Evolutionary conservation across 2,329 filamentous ascomycete species (phyloP).

Genomic region (Fusarium sp.): DNA sequence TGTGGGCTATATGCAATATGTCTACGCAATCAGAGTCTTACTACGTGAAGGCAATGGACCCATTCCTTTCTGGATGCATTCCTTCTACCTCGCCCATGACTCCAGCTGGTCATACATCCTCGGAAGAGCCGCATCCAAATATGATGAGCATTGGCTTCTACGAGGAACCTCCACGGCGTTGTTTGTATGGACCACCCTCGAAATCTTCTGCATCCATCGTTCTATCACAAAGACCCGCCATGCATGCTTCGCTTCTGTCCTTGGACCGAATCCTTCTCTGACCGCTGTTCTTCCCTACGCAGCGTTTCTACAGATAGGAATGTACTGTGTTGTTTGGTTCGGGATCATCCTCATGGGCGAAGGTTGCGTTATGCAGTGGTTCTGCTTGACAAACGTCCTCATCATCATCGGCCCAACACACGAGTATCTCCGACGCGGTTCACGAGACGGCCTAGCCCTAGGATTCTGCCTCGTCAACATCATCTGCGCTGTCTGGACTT

Average conservation of each 20-base stretch:
- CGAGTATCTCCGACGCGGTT: conserved; percentile 9
- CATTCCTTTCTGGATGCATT: conserved; percentile 21
- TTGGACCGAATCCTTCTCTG: background rate
- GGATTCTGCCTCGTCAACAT: conserved; percentile 19
- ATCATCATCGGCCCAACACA: conserved; percentile 6
- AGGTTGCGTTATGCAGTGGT: conserved; percentile 9
- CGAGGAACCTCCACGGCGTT: background rate
- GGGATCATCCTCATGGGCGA: conserved; percentile 7
- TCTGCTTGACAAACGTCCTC: conserved; percentile 15
- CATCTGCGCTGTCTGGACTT: conserved; percentile 2
- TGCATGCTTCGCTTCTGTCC: background rate
- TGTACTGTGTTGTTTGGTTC: background rate
- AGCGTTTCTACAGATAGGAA: background rate
- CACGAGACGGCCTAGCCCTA: conserved; percentile 1
- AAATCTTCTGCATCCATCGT: conserved; percentile 3
- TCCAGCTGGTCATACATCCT: background rate
- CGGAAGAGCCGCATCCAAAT: background rate
- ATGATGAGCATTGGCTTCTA: conserved; percentile 4
- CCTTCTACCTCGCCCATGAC: conserved; percentile 10
- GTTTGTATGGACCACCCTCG: background rate
- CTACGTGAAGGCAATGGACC: conserved; percentile 13
- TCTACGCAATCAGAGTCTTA: conserved; percentile 6
- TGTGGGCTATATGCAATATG: conserved; percentile 9
- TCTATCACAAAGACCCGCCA: conserved; percentile 1
- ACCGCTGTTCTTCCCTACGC: background rate